Percentiles rank a stretch among this genome's conserved stretches.
Conservation (phyloP, 306 rosid genomes). For the Carpinus viminea region DNA sequence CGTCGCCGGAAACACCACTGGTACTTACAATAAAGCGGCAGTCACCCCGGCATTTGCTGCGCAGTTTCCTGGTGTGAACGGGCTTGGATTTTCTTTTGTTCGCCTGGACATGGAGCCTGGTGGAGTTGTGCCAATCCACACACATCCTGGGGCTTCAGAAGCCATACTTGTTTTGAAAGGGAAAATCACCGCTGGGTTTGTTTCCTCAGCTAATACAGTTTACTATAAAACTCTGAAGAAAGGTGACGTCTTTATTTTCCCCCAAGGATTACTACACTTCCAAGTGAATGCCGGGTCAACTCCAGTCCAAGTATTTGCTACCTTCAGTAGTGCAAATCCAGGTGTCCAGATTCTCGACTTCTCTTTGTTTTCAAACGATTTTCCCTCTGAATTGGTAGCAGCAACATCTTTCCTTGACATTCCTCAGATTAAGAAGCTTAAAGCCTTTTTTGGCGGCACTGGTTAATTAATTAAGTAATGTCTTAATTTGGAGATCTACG, state of each 20-base stretch:
- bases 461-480: slow-evolving; percentile 12
- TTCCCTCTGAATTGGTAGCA: slow-evolving; percentile 49
- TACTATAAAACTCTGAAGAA: slow-evolving; percentile 53
- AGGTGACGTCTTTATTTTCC: slow-evolving; percentile 11
- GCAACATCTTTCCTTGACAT: slow-evolving; percentile 60
- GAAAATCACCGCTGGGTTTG: slow-evolving; percentile 58
- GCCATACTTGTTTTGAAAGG: slow-evolving; percentile 49
- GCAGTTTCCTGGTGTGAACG: slow-evolving; percentile 68
- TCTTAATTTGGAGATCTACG: too few species aligned
- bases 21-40: slow-evolving; percentile 57
- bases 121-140: slow-evolving; percentile 80
- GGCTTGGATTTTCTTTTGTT: slow-evolving; percentile 66
- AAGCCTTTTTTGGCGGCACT: slow-evolving; percentile 82
- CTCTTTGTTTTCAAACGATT: slow-evolving; percentile 57
- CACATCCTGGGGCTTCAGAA: slow-evolving; percentile 76
- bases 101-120: slow-evolving; percentile 59
- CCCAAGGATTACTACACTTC: slow-evolving; percentile 81
- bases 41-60: slow-evolving; percentile 66
- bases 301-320: slow-evolving; percentile 37
- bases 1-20: slow-evolving; percentile 65
- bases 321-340: slow-evolving; percentile 68
- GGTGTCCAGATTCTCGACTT: slow-evolving; percentile 72
- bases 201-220: slow-evolving; percentile 39
- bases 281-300: slow-evolving; percentile 53
- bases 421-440: slow-evolving; percentile 68